These are phyloP conservation scores for Trametes cubensis DNA, from an alignment of 768 basidiomycete genomes.

Conservation along the genomic window DNA sequence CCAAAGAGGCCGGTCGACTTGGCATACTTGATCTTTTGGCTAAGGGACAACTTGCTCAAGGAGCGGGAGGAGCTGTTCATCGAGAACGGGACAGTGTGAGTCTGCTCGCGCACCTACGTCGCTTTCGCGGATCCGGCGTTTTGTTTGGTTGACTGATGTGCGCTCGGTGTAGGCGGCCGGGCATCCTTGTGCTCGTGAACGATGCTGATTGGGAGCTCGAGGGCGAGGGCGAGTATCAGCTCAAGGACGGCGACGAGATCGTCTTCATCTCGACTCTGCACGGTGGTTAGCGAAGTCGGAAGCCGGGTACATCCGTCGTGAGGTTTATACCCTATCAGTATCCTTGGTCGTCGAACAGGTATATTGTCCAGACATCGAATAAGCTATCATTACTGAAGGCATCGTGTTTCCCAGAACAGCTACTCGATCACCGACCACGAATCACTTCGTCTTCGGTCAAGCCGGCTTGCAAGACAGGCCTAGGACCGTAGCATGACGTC, in stretches of 20 bases:
- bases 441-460: too few relatives aligned
- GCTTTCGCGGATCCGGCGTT: too few relatives aligned
- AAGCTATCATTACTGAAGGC: too few relatives aligned
- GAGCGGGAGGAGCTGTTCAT: conserved; percentile 90
- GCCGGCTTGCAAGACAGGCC: too few relatives aligned
- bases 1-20: conserved; percentile 59
- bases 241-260: conserved; percentile 82
- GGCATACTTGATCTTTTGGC: conserved; percentile 74
- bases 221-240: conserved; percentile 83
- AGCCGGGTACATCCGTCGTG: too few relatives aligned
- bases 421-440: too few relatives aligned
- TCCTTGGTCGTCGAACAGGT: too few relatives aligned
- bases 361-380: too few relatives aligned
- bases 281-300: conserved; percentile 61
- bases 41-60: conserved; percentile 75
- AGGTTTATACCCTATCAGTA: too few relatives aligned
- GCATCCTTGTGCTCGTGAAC: conserved; percentile 95
- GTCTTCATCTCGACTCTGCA: conserved; percentile 97
- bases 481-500: too few relatives aligned
- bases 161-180: conserved; percentile 71
- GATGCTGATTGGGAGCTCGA: conserved; percentile 98
- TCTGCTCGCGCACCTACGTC: conserved; percentile 16
- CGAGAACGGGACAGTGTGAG: conserved; percentile 85
- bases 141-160: too few relatives aligned
- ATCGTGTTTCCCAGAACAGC: too few relatives aligned